These are phyloP conservation scores for Sphagnum contortum DNA, from an alignment of 225 moss, liverwort and hornwort species.

Conservation along the genomic window DNA sequence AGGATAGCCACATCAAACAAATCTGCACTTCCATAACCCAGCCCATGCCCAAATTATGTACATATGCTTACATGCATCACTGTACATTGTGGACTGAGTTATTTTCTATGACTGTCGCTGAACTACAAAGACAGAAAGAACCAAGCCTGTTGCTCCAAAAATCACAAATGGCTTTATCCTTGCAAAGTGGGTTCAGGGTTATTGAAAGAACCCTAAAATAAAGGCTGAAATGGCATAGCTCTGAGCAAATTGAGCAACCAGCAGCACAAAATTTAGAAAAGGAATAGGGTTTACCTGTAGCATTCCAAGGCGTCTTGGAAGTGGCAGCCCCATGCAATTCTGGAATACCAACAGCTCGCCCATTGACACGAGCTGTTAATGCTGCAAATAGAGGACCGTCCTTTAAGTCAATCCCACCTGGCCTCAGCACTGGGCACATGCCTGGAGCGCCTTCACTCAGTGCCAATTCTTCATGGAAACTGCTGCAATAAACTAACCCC, in stretches of 20 bases:
- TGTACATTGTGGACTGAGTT: no score
- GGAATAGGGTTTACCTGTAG: conserved; percentile 21
- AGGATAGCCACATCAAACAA: conserved; percentile 40
- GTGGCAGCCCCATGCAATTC: conserved; percentile 55
- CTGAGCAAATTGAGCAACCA: no score
- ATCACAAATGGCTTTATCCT: no score
- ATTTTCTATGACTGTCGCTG: no score
- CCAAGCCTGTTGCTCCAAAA: no score
- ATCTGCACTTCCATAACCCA: conserved; percentile 13
- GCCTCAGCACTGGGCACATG: conserved; percentile 49
- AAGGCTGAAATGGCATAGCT: no score
- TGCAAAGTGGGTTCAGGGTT: no score
- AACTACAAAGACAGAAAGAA: no score
- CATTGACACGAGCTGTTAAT: conserved; percentile 35
- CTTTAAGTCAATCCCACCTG: conserved; percentile 53
- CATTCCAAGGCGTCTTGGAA: conserved; percentile 59
- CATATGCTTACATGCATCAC: no score
- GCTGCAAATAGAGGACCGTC: conserved; percentile 58
- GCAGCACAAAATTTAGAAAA: no score
- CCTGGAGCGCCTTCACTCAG: conserved; percentile 44
- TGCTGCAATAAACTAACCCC: conserved; percentile 43
- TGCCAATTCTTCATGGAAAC: conserved; percentile 50
- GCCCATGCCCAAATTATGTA: no score
- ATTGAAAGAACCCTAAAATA: no score
- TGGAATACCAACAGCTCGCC: conserved; percentile 48